These are phyloP conservation scores for Alternaria brassicae DNA, from an alignment of 2,329 filamentous ascomycete genomes.

Conservation along the genomic window DNA sequence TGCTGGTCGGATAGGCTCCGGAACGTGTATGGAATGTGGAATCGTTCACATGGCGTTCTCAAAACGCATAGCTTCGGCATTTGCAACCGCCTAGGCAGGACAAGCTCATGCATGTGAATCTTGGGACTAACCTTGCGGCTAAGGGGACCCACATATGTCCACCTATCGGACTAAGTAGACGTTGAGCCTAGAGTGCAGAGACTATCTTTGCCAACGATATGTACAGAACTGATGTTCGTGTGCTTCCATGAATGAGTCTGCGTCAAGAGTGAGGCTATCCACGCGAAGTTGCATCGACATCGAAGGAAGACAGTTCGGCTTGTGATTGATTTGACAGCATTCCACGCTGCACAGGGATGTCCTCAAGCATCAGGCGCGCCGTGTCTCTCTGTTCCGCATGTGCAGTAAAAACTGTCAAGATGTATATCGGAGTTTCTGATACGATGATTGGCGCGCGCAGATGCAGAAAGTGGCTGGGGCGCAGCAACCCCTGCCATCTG, in stretches of 20 bases:
- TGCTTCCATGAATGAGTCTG: not conserved
- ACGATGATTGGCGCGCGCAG: conserved; percentile 13
- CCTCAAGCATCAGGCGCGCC: not conserved
- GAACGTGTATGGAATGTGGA: not conserved
- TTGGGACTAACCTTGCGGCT: not conserved
- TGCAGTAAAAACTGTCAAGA: conserved; percentile 4
- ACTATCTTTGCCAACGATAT: conserved; percentile 3
- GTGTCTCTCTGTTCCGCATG: not conserved
- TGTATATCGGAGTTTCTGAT: conserved; percentile 4
- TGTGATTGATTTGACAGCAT: not conserved
- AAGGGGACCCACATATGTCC: conserved; percentile 3
- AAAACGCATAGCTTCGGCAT: conserved; percentile 9
- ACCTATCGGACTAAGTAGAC: not conserved
- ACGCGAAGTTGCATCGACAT: not conserved
- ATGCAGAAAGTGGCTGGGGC: conserved; percentile 9
- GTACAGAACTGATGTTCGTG: not conserved
- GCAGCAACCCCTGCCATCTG: conserved; percentile 7
- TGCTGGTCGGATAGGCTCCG: not conserved
- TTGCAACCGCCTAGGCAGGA: not conserved
- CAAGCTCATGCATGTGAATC: conserved; percentile 5
- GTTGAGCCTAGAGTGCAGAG: conserved; percentile 7
- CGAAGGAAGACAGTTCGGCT: not conserved
- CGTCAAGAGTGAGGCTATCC: not conserved
- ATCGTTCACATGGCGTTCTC: not conserved
- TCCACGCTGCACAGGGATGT: not conserved